Evolutionary conservation across 768 basidiomycete species (phyloP).

Genomic region (Rhizopogon vesiculosus): DNA sequence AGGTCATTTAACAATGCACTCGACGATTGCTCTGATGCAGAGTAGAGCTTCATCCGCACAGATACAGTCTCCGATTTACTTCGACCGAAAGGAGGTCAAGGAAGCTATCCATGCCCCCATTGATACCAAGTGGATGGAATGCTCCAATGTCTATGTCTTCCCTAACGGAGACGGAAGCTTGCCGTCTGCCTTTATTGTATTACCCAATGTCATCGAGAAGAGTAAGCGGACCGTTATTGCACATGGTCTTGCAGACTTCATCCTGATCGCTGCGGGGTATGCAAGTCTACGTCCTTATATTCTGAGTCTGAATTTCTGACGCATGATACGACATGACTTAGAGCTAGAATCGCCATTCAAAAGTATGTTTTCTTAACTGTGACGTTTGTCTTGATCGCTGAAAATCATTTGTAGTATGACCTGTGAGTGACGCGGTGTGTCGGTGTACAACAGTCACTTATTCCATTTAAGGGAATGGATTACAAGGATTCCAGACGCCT

Average conservation of each 20-base stretch:
- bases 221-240: slow-evolving; percentile 61
- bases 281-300: too few species aligned
- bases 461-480: slow-evolving; percentile 49
- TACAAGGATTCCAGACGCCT: slow-evolving; percentile 71
- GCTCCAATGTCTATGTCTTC: slow-evolving; percentile 57
- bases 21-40: too few species aligned
- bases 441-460: background rate
- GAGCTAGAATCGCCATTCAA: slow-evolving; percentile 58
- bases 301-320: too few species aligned
- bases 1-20: background rate
- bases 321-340: slow-evolving; percentile 10
- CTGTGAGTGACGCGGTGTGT: too few species aligned
- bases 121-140: slow-evolving; percentile 57
- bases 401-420: slow-evolving; percentile 25
- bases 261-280: slow-evolving; percentile 70
- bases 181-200: slow-evolving; percentile 58
- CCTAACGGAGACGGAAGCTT: slow-evolving; percentile 53
- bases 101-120: slow-evolving; percentile 64
- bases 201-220: slow-evolving; percentile 76
- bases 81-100: slow-evolving; percentile 61
- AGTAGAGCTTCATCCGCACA: slow-evolving; percentile 52
- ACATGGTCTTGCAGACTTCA: slow-evolving; percentile 70
- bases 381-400: background rate
- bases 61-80: slow-evolving; percentile 61
- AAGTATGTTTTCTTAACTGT: slow-evolving; percentile 34